These are phyloP conservation scores for Thymus mandschuricus DNA, from an alignment of 257 asterid species.

Conservation along the genomic window DNA sequence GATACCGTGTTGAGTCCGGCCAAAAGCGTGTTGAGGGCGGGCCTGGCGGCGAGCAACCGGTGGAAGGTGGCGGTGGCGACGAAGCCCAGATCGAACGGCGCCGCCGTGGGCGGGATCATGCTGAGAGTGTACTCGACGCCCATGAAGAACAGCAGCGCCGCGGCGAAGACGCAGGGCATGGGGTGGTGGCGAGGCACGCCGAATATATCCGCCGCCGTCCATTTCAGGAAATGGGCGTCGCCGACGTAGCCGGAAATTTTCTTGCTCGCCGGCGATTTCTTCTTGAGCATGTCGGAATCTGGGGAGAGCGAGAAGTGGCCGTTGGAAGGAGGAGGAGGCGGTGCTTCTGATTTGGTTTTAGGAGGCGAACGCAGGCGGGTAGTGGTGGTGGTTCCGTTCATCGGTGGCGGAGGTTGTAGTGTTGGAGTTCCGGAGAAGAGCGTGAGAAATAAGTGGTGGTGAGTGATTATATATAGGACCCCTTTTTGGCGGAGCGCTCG, in stretches of 20 bases:
- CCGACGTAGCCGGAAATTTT: neutral
- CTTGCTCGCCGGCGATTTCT: conserved; percentile 11
- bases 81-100: conserved; percentile 79
- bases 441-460: conserved; percentile 18
- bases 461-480: conserved; percentile 23
- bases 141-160: conserved; percentile 56
- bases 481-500: conserved; percentile 34
- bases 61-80: conserved; percentile 53
- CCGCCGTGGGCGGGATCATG: conserved; percentile 60
- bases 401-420: conserved; percentile 26
- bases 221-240: conserved; percentile 47
- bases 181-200: conserved; percentile 59
- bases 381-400: conserved; percentile 45
- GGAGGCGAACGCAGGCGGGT: conserved; percentile 44
- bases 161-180: conserved; percentile 57
- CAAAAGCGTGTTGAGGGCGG: conserved; percentile 59
- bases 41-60: conserved; percentile 56
- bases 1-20: conserved; percentile 79
- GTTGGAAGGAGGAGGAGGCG: conserved; percentile 6
- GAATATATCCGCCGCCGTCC: conserved; percentile 49
- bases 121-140: conserved; percentile 64
- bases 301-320: conserved; percentile 23
- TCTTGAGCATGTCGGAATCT: conserved; percentile 33
- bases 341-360: conserved; percentile 19
- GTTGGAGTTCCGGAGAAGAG: conserved; percentile 13